Evolutionary conservation across 2,329 filamentous ascomycete genomes (phyloP), one percentile per base, ranked within the genome.

Genomic region (Sclerotinia sclerotiorum): DNA sequence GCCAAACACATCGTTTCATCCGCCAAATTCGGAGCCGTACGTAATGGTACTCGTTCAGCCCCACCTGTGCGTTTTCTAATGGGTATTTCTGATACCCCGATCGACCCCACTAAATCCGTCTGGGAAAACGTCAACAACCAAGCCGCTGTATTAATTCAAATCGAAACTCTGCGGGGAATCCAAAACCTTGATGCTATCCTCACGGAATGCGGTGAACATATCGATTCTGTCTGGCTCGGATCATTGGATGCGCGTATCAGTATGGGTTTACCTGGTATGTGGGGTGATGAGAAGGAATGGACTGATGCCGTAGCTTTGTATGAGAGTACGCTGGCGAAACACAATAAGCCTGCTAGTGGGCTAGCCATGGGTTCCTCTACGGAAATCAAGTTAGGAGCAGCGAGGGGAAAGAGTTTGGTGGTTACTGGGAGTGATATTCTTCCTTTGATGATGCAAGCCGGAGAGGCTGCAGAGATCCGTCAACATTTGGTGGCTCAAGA

Each of bases 131-230:
- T 82, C 42, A 84, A 84, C 74, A 73, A 80, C 64, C 82, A 83
- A 73, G 81, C 82, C 0, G 82, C 82, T 57, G 74, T 84, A 68
- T 80, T 83, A 76, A 81, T 84, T 60, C 82, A 84, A 73, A 81
- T 84, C 51, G 82, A 84, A 73, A 76, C 78, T 0, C 72, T 80
- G 5, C 74, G 78, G 64, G 82, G 78, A 76, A 74, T 83, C 68
- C 74, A 81, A 65, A 83, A 84, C 73, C 80, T 84, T n/a, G 82
- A 84, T 70, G 81, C 77, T 51, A 83, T 84, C 67, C 78, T 84
- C 42, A 82, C 81, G 19, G 80, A 79, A 68, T 78, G 78, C 35
- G 80, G 80, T 1, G 79, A 83, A 4, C 48, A 75, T 52, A 82
- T 84, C 42, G 82, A 84, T 72, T 74, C 79, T 24, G 81, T 83